Percentiles rank a stretch among this genome's conserved stretches.
Conservation (phyloP, 2,329 filamentous ascomycete genomes). For the Moelleriella libera region DNA sequence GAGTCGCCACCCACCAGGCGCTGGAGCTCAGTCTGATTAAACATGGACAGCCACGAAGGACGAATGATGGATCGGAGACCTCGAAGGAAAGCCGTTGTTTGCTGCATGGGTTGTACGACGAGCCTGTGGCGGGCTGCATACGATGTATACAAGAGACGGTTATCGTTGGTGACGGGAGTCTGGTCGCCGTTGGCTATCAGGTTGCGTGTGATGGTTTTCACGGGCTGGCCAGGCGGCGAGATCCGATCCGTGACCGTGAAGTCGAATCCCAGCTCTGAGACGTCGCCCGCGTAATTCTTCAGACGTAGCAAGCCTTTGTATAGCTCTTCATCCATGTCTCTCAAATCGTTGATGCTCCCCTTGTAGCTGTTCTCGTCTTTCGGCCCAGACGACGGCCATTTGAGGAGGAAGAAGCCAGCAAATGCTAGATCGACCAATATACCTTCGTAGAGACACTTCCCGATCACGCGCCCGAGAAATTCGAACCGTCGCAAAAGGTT, state of each 20-base stretch:
- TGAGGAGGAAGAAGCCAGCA: constrained; percentile 88
- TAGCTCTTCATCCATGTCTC: constrained; percentile 78
- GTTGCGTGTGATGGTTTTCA: constrained; percentile 56
- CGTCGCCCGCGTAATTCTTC: constrained; percentile 74
- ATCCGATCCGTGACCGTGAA: constrained; percentile 75
- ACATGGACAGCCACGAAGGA: constrained; percentile 92
- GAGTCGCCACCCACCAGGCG: constrained; percentile 83
- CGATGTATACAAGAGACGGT: constrained; percentile 86
- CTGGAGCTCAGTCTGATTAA: constrained; percentile 91
- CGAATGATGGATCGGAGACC: constrained; percentile 82
- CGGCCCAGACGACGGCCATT: constrained; percentile 68
- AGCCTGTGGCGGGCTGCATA: constrained; percentile 81
- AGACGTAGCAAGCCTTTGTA: constrained; percentile 74
- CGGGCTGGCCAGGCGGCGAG: constrained; percentile 27
- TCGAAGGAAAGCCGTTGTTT: constrained; percentile 76
- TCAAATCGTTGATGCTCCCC: constrained; percentile 86
- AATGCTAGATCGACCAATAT: constrained; percentile 90
- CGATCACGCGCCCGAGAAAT: constrained; percentile 83
- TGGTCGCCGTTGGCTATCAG: constrained; percentile 66
- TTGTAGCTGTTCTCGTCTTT: constrained; percentile 60
- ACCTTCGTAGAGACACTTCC: constrained; percentile 94
- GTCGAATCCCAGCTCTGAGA: constrained; percentile 57
- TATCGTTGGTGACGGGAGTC: constrained; percentile 75
- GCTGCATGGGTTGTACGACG: constrained; percentile 61
- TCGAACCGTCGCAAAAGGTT: constrained; percentile 65